A percentile compares a stretch with the other conserved stretches of the same genome.
phyloP scores from a whole-genome alignment of 2,329 filamentous ascomycete genomes.

The Fusarium subtropicale region DNA sequence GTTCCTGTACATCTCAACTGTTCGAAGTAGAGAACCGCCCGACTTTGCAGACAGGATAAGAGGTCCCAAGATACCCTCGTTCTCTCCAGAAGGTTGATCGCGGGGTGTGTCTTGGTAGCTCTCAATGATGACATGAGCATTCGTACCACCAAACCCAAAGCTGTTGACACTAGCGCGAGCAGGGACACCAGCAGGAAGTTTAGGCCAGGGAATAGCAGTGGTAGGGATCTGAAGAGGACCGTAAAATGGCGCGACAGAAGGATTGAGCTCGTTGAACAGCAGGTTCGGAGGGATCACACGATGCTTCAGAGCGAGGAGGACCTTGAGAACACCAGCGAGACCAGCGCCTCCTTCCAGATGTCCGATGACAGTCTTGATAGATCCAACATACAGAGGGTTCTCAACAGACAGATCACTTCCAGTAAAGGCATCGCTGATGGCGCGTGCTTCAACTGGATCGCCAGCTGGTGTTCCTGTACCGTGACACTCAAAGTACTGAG shows the following conservation, averaged over 20 bases:
- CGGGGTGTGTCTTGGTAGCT: neutral
- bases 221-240: neutral
- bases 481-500: slow-evolving; percentile 46
- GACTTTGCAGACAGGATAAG: neutral
- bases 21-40: neutral
- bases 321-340: slow-evolving; percentile 1
- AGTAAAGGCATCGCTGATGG: neutral
- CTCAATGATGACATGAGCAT: slow-evolving; percentile 25
- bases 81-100: neutral
- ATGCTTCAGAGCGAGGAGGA: neutral
- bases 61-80: neutral
- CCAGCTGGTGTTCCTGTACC: slow-evolving; percentile 60
- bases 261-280: slow-evolving; percentile 7
- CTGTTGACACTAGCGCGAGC: slow-evolving; percentile 11
- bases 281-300: neutral
- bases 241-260: slow-evolving; percentile 2
- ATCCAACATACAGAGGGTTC: slow-evolving; percentile 18
- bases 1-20: neutral
- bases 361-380: slow-evolving; percentile 27
- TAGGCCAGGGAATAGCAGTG: slow-evolving; percentile 4
- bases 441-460: slow-evolving; percentile 9
- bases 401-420: neutral
- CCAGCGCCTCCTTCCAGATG: slow-evolving; percentile 23
- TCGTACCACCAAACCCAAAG: slow-evolving; percentile 23
- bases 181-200: neutral